Conservation (phyloP, 1,139 yeast species). For the Candida gigantensis region DNA sequence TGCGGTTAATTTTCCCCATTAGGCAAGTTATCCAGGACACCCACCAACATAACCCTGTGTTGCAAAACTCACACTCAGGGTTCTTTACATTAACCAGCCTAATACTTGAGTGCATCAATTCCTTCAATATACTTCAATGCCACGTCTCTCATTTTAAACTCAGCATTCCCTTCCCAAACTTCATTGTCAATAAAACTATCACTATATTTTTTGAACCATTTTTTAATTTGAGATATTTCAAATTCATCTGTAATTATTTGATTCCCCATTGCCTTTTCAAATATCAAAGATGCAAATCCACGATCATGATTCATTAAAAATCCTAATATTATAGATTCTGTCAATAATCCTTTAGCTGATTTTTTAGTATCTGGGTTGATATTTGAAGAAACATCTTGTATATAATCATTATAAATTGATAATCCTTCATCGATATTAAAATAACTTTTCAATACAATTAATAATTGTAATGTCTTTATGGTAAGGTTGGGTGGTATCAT, state of each 20-base stretch:
- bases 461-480: conserved; percentile 40
- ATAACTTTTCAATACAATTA: conserved; percentile 50
- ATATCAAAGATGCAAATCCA: conserved; percentile 62
- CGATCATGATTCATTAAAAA: conserved; percentile 54
- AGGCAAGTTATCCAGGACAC: background rate
- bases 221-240: conserved; percentile 47
- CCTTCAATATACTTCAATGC: conserved; percentile 11
- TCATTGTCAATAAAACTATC: conserved; percentile 44
- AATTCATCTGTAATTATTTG: conserved; percentile 40
- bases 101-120: conserved; percentile 7
- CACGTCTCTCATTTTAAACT: conserved; percentile 8
- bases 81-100: background rate
- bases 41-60: no score
- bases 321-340: conserved; percentile 55
- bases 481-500: conserved; percentile 38
- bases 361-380: conserved; percentile 35
- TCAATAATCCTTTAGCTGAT: conserved; percentile 49
- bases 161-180: conserved; percentile 22
- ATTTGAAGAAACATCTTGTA: conserved; percentile 36
- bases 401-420: conserved; percentile 53
- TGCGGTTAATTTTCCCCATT: conserved; percentile 8
- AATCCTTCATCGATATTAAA: conserved; percentile 37
- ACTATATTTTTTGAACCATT: conserved; percentile 56
- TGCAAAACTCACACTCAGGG: background rate
- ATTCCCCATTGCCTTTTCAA: conserved; percentile 54